phyloP scores from a whole-genome alignment of 83 land plant genomes.

The Larix sibirica region DNA sequence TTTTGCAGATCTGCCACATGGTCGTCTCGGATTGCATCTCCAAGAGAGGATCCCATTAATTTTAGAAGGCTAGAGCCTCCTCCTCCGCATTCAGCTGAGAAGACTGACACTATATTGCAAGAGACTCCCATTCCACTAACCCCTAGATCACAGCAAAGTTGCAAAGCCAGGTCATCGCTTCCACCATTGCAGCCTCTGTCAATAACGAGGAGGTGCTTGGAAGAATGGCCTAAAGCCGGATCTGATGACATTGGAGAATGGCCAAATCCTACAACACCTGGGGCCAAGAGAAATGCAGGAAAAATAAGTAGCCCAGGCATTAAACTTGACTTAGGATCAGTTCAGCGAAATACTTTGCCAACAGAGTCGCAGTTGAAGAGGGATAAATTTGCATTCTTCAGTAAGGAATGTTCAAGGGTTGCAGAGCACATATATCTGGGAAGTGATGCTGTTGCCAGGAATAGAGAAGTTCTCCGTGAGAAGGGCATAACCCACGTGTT shows the following conservation, averaged over 20 bases:
- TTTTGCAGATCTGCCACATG: constrained; percentile 35
- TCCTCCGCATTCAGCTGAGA: neutral
- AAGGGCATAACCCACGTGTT: constrained; percentile 84
- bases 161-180: constrained; percentile 43
- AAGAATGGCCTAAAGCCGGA: constrained; percentile 79
- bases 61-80: neutral
- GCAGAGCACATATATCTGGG: constrained; percentile 80
- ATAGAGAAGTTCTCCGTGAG: constrained; percentile 50
- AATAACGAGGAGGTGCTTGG: constrained; percentile 43
- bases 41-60: neutral
- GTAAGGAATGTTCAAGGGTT: constrained; percentile 83
- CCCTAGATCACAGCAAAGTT: constrained; percentile 25
- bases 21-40: constrained; percentile 25
- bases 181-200: constrained; percentile 77
- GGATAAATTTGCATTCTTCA: constrained; percentile 67
- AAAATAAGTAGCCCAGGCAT: constrained; percentile 21
- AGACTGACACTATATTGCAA: constrained; percentile 4
- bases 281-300: constrained; percentile 20
- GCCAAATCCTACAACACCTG: constrained; percentile 68
- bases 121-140: constrained; percentile 25
- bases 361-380: constrained; percentile 36
- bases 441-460: constrained; percentile 71
- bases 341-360: constrained; percentile 18
- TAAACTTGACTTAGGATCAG: constrained; percentile 26
- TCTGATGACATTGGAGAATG: constrained; percentile 79